These are phyloP conservation scores for Micromonas commoda DNA, from an alignment of 139 green algal genomes.

Conservation along the genomic window DNA sequence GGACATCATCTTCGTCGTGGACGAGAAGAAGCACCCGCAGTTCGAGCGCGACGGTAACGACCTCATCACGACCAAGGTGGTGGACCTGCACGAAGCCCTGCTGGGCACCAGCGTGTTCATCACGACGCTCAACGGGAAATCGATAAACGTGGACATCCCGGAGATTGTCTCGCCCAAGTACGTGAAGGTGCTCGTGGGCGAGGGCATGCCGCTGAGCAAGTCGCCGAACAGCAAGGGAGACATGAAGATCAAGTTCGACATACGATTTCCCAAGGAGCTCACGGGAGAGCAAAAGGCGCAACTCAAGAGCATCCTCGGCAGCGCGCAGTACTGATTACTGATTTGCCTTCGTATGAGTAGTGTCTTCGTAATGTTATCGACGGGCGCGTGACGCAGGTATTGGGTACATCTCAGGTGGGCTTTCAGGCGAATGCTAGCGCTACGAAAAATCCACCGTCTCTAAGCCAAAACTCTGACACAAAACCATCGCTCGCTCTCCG, in stretches of 20 bases:
- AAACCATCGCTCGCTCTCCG: no score
- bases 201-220: constrained; percentile 48
- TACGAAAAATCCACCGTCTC: no score
- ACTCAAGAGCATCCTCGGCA: background rate
- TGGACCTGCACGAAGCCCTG: constrained; percentile 22
- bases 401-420: no score
- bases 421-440: no score
- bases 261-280: constrained; percentile 37
- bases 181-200: constrained; percentile 37
- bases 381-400: no score
- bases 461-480: no score
- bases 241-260: constrained; percentile 43
- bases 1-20: constrained; percentile 93
- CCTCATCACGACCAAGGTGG: constrained; percentile 2
- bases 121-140: constrained; percentile 33
- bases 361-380: background rate
- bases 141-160: constrained; percentile 33
- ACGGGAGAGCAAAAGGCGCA: constrained; percentile 17
- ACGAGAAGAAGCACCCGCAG: constrained; percentile 78
- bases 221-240: constrained; percentile 37
- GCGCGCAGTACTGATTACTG: background rate
- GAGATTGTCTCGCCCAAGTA: constrained; percentile 40
- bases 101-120: constrained; percentile 28
- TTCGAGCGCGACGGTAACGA: constrained; percentile 79
- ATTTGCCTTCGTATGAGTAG: no score